Evolutionary conservation across 371 early-diverging fungal genomes (phyloP).

Genomic region (Funneliformis caledonium): DNA sequence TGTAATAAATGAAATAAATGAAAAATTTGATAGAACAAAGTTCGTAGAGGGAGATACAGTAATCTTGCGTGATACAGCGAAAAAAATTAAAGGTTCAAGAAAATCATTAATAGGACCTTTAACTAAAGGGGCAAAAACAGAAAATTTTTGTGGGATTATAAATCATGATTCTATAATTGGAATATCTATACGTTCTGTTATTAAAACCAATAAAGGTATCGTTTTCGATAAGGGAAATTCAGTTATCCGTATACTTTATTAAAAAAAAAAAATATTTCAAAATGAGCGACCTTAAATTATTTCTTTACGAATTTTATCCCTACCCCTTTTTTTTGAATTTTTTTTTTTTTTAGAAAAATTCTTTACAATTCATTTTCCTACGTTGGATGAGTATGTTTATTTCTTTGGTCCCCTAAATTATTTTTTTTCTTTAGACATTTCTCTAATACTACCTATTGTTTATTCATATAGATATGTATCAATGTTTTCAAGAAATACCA

Average conservation of each 20-base stretch:
- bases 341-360: conserved; percentile 47
- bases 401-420: no score
- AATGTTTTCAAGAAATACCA: conserved; percentile 63
- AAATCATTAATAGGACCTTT: conserved; percentile 11
- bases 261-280: no score
- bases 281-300: no score
- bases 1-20: no score
- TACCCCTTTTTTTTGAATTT: no score
- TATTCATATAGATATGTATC: conserved; percentile 55
- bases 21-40: conserved; percentile 5
- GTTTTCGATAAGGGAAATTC: background rate
- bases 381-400: conserved; percentile 65
- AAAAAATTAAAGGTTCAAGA: conserved; percentile 4
- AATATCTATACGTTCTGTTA: background rate
- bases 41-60: conserved; percentile 21
- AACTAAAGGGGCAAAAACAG: background rate
- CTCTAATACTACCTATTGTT: background rate
- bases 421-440: background rate
- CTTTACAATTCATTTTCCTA: conserved; percentile 71
- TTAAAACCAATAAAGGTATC: conserved; percentile 1
- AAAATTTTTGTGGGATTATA: background rate
- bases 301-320: no score
- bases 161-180: conserved; percentile 16
- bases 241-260: background rate
- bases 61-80: conserved; percentile 13